A percentile compares a stretch with the other conserved stretches of the same genome.
Conservation (phyloP, 1,139 yeast species). For the Nakaseomyces uthaithaninus region DNA sequence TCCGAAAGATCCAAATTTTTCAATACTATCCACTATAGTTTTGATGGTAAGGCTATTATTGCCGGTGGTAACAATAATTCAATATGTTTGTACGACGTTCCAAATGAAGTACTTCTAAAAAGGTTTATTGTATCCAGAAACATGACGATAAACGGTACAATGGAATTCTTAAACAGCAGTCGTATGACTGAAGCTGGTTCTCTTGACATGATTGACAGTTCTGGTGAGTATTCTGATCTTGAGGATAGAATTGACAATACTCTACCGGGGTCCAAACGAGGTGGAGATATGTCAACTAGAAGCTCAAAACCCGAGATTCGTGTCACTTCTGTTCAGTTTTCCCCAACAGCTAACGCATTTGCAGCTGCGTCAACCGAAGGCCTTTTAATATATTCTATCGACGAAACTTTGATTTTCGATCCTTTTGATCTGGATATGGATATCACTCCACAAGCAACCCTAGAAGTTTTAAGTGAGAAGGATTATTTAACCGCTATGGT, state of each 20-base stretch:
- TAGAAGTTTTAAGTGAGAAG: slow-evolving; percentile 54
- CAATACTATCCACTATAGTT: slow-evolving; percentile 72
- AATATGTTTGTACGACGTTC: slow-evolving; percentile 82
- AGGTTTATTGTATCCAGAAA: slow-evolving; percentile 80
- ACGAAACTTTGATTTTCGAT: slow-evolving; percentile 70
- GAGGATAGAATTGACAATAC: slow-evolving; percentile 72
- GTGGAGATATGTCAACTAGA: slow-evolving; percentile 80
- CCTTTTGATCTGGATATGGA: slow-evolving; percentile 94
- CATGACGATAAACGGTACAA: slow-evolving; percentile 87
- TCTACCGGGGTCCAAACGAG: slow-evolving; percentile 79
- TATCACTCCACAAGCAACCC: slow-evolving; percentile 72
- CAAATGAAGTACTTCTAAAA: slow-evolving; percentile 75
- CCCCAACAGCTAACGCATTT: slow-evolving; percentile 87
- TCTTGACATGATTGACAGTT: slow-evolving; percentile 68
- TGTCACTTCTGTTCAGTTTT: slow-evolving; percentile 67
- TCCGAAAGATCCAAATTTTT: slow-evolving; percentile 80
- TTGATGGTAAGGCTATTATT: slow-evolving; percentile 78
- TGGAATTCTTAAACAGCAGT: slow-evolving; percentile 66
- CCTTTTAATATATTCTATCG: slow-evolving; percentile 69
- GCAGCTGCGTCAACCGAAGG: slow-evolving; percentile 98
- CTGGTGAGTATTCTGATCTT: slow-evolving; percentile 77
- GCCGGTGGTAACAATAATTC: slow-evolving; percentile 94
- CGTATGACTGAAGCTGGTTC: slow-evolving; percentile 87
- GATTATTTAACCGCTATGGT: slow-evolving; percentile 76
- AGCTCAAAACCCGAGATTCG: slow-evolving; percentile 71